Evolutionary conservation across 768 basidiomycete genomes (phyloP), one percentile per base, ranked within the genome.

Genomic region (Candolleomyces aberdarensis): DNA sequence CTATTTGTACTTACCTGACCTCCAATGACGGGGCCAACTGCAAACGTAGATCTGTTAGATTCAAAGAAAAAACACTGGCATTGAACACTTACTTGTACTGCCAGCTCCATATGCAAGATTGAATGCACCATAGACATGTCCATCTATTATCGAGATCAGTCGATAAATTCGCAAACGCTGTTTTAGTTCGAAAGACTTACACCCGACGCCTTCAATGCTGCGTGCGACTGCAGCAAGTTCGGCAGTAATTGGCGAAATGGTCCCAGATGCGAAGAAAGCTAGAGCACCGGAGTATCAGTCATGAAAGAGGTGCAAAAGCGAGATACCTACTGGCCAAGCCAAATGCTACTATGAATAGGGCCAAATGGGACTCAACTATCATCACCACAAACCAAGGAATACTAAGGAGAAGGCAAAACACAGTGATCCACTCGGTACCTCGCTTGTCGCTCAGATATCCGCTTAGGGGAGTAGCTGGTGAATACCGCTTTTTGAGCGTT

Each of bases 111-210:
- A 90, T 3, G 83, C 84, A 11, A 91, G 67, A 72, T 91, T 92
- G 68, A 89, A 90, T 0, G 84, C 85, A 3, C 85, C 89, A 65
- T 89, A 92, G 3, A 88, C 79, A 66, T 91, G 89, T 0, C 82
- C 89, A 71, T 87, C 90, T 91, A 64, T 31, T 5, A 31, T 36
- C 11, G 36, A 5, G 3, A 36, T 36, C 6, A 36, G 36, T 11
- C 6, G 1, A 36, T 11, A 11, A 36, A 11, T 36, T 36, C 36
- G 36, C 8, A 36, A 36, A 36, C 36, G 2, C 11, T 6, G 6
- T 36, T 36, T 6, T 36, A 36, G 3, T 22, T 53, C 22, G 39
- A 40, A n/a, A 43, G 29, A 61, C 86, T 69, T 67, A 85, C 89
- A 92, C 32, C 89, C 90, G 41, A 92, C 78, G 3, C 88, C 88